Conservation (phyloP, 352 stramenopile genomes). For the Phytophthora uliginosa region DNA sequence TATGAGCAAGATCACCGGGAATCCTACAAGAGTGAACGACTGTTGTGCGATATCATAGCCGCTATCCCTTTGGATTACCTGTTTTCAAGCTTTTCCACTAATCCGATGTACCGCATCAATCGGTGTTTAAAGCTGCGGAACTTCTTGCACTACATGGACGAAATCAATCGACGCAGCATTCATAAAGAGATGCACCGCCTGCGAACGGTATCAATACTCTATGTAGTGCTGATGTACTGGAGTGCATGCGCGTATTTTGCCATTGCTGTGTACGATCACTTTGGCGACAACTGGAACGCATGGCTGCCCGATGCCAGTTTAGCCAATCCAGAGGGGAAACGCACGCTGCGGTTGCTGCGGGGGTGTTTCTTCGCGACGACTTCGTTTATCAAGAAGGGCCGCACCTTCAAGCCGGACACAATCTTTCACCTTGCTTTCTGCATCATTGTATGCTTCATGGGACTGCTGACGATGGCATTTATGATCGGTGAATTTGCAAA, state of each 20-base stretch:
- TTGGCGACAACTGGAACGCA: conserved; percentile 55
- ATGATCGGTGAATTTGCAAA: conserved; percentile 82
- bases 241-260: conserved; percentile 64
- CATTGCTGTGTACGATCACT: conserved; percentile 58
- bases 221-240: conserved; percentile 76
- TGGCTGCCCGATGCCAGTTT: conserved; percentile 54
- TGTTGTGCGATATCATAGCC: conserved; percentile 53
- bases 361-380: conserved; percentile 69
- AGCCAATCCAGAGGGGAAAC: conserved; percentile 39
- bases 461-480: conserved; percentile 69
- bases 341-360: conserved; percentile 54
- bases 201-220: conserved; percentile 50
- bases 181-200: conserved; percentile 73
- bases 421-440: conserved; percentile 58
- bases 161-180: conserved; percentile 71
- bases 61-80: conserved; percentile 61
- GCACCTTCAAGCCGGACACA: conserved; percentile 58
- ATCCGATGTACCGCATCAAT: conserved; percentile 54
- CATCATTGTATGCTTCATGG: conserved; percentile 64
- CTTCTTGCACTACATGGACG: conserved; percentile 64
- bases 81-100: conserved; percentile 38
- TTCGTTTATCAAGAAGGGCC: conserved; percentile 74
- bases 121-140: conserved; percentile 61
- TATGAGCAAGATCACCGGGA: conserved; percentile 61
- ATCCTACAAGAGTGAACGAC: conserved; percentile 54